Evolutionary conservation across 306 rosid genomes (phyloP), one percentile per base, ranked within the genome.

Genomic region (Inga oerstediana): DNA sequence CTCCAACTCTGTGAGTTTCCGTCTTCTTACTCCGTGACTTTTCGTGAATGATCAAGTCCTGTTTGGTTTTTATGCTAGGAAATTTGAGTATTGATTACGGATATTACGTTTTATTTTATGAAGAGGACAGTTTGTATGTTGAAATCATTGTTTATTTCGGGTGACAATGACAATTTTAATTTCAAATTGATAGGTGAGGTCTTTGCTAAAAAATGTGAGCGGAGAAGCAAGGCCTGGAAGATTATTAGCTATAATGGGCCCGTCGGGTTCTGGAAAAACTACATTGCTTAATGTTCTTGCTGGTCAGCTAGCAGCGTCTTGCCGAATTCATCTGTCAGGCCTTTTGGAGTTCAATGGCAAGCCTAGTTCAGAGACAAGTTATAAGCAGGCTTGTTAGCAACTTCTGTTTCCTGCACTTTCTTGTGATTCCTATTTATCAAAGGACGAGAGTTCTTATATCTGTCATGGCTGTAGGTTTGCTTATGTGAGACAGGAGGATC

Each of bases 211-310:
- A 81, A 89, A 90, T 80, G 90, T 92, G 71, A 91, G 87, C 20
- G 99, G 99, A 71, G 94, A 87, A 84, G 99, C 99, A 24, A 93
- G 85, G 35, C 99, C 97, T 22, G 98, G 99, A 79, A 91, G 93
- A 67, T 82, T 96, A 39, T 75, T 93, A 65, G 99, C 99, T 45
- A 90, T 96, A 45, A 93, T 93, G 99, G 99, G 99, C 44, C 99
- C 99, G 27, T 96, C 98, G 7, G 99, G 99, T 66, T 93, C 99
- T 10, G 99, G 99, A 81, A 96, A 96, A 90, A 96, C 99, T 78
- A 96, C 99, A 19, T 80, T 96, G 93, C 97, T 96, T 8, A 96
- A 93, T 84, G 88, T 93, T 86, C 94, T 96, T 41, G 94, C 97
- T 2, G 97, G 97, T 86, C 97, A 96, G 90, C 88, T 92, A 49